Conservation (phyloP, 116 monocot species). For the Cymodocea nodosa region DNA sequence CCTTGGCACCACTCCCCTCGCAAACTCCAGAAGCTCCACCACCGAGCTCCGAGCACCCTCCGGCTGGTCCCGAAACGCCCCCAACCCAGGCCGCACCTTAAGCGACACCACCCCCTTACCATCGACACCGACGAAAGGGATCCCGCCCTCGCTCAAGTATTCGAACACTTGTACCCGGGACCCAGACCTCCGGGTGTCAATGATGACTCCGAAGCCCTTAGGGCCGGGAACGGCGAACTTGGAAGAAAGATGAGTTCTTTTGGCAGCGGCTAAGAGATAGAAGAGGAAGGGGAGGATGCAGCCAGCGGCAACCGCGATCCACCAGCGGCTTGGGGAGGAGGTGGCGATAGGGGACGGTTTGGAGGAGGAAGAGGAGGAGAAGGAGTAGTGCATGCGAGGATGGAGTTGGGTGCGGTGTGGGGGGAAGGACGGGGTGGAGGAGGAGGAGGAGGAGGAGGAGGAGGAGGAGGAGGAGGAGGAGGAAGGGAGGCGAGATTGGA, state of each 20-base stretch:
- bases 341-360: not conserved
- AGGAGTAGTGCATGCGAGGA: slow-evolving; percentile 4
- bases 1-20: slow-evolving; percentile 36
- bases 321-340: not conserved
- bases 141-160: slow-evolving; percentile 11
- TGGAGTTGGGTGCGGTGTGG: slow-evolving; percentile 7
- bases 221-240: not conserved
- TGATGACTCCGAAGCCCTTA: slow-evolving; percentile 33
- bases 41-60: slow-evolving; percentile 34
- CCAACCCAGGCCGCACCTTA: slow-evolving; percentile 65
- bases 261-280: slow-evolving; percentile 4
- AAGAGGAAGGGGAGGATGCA: slow-evolving; percentile 7
- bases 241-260: not conserved
- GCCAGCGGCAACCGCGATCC: not conserved
- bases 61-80: slow-evolving; percentile 29
- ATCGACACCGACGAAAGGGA: slow-evolving; percentile 13
- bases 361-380: not conserved
- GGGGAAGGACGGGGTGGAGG: slow-evolving; percentile 1
- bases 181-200: slow-evolving; percentile 65
- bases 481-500: slow-evolving; percentile 8
- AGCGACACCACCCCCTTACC: slow-evolving; percentile 31
- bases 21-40: slow-evolving; percentile 56
- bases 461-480: slow-evolving; percentile 5
- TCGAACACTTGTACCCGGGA: slow-evolving; percentile 70
- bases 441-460: not conserved